Percentiles rank a stretch among this genome's conserved stretches.
Conservation (phyloP, 2,329 filamentous ascomycete species). For the Arthrobotrys pseudoclavata region DNA sequence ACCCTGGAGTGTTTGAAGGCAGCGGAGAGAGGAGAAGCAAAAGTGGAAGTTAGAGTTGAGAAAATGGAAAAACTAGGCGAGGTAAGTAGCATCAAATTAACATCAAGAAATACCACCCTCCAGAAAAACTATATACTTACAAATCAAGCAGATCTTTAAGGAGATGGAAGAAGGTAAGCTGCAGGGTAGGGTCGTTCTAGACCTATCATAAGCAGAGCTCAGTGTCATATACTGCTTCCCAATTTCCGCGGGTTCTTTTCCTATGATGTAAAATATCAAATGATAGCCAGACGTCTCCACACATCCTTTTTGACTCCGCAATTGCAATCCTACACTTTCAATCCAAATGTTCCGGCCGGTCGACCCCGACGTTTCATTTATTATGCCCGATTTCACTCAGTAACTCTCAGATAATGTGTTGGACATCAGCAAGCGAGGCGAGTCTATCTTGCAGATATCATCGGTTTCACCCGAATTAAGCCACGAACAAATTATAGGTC, state of each 20-base stretch:
- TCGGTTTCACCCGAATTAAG: background rate
- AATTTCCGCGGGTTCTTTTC: background rate
- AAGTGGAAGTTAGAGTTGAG: conserved; percentile 39
- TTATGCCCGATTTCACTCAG: background rate
- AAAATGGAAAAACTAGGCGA: conserved; percentile 48
- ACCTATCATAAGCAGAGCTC: conserved; percentile 22
- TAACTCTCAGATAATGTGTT: too few species aligned
- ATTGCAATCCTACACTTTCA: too few species aligned
- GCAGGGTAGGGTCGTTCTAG: conserved; percentile 44
- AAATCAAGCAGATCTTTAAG: conserved; percentile 38
- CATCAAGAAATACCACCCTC: too few species aligned
- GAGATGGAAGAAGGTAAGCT: conserved; percentile 45
- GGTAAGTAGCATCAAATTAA: background rate
- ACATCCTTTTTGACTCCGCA: background rate
- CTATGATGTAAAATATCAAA: too few species aligned
- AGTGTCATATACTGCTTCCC: background rate
- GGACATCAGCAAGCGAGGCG: too few species aligned
- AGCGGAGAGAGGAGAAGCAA: conserved; percentile 45
- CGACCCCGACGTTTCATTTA: conserved; percentile 7
- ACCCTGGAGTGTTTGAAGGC: conserved; percentile 39
- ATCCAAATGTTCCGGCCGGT: background rate
- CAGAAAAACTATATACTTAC: background rate
- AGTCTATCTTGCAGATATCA: too few species aligned
- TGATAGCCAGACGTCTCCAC: background rate
- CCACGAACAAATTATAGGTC: too few species aligned